Base-by-base conservation (phyloP, 495 filamentous ascomycete genomes). In the Annulohypoxylon nitens region DNA sequence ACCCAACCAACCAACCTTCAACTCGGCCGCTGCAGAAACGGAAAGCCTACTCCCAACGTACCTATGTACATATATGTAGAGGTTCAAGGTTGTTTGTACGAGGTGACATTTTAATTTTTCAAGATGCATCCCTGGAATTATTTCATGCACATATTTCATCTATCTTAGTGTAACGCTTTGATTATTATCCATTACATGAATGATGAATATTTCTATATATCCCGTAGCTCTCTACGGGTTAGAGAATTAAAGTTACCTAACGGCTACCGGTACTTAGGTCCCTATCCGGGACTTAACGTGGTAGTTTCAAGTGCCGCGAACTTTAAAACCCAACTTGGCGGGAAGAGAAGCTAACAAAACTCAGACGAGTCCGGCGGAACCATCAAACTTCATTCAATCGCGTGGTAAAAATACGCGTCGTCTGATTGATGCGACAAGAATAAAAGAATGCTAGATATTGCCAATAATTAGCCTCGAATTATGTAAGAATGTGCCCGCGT, bases 211-310 rank as follows among this genome's bases (percentile, higher is more conserved):
- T 39, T 39, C 3, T 12, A 39, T 3, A 39, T 39, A 39, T 58
- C 60, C 43, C 68, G 47, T 71, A 20, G 23, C 16, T 47, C 16
- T 20, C 4, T 64, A 71, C 23, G 45, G 45, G 51, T 53, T 60
- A 71, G 54, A 16, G 2, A 51, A 47, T 65, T 69, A 62, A 55
- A 69, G 54, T 74, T 69, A 66, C 71, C 71, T 69, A 74, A 74
- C 61, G 37, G 26, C 30, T 60, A 25, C 51, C 55, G 57, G 62
- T 71, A 62, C 39, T 50, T 64, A 18, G 33, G 26, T 14, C 47
- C 36, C 26, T 65, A 37, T 12, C 33, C 55, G 62, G 61, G 47
- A 71, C 39, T 57, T 57, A 50, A 62, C 36, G 48, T 57, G 10
- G 58, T 48, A 30, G 18, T 8, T 25, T 11, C 51, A 72, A 72